Conservation (phyloP, 2,329 filamentous ascomycete species). For the Hypoxylon sp. region DNA sequence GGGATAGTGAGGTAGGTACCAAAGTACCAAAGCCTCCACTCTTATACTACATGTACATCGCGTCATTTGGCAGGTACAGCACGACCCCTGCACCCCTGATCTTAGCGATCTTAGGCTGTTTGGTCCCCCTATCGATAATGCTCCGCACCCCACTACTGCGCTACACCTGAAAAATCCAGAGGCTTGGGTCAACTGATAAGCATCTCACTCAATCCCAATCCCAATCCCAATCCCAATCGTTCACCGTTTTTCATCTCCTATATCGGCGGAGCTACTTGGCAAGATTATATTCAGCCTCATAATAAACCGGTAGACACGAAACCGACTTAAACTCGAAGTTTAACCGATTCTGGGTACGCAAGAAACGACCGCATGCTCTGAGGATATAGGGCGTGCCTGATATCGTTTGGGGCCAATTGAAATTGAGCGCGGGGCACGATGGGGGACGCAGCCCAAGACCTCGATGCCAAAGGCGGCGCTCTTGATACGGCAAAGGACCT, state of each 20-base stretch:
- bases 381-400: neutral
- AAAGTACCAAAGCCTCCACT: no score
- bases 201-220: no score
- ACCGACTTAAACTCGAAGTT: neutral
- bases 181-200: slow-evolving; percentile 30
- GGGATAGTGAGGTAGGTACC: no score
- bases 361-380: neutral
- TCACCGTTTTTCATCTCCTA: slow-evolving; percentile 33
- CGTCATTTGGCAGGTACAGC: slow-evolving; percentile 25
- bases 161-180: slow-evolving; percentile 8
- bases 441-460: slow-evolving; percentile 54
- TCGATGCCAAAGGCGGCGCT: slow-evolving; percentile 55
- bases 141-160: slow-evolving; percentile 18
- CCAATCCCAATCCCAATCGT: slow-evolving; percentile 12
- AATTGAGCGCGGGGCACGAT: slow-evolving; percentile 44
- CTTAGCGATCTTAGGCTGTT: slow-evolving; percentile 23
- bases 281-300: slow-evolving; percentile 1
- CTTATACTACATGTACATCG: no score
- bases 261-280: slow-evolving; percentile 28
- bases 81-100: slow-evolving; percentile 25
- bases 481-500: slow-evolving; percentile 87
- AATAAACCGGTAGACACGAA: neutral
- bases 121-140: slow-evolving; percentile 26
- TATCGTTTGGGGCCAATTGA: slow-evolving; percentile 20
- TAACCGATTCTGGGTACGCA: slow-evolving; percentile 5